These are phyloP conservation scores for Neonectria neomacrospora DNA, from an alignment of 2,329 filamentous ascomycete genomes.

Conservation along the genomic window DNA sequence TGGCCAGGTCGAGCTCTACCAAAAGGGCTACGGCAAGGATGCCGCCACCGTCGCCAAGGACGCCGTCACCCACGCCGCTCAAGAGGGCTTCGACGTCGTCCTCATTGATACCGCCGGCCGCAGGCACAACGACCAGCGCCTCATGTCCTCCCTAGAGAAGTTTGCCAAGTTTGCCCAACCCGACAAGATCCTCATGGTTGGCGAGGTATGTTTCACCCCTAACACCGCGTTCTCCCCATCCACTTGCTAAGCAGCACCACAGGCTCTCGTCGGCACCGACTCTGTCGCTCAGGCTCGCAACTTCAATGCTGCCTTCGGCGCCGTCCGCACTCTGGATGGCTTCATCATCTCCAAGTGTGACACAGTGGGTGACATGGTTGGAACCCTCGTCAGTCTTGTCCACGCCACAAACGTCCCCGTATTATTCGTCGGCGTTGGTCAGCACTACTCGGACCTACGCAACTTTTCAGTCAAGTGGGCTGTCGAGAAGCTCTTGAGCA, in stretches of 20 bases:
- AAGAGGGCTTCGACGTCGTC: constrained; percentile 87
- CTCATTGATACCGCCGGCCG: constrained; percentile 96
- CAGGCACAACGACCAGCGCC: constrained; percentile 91
- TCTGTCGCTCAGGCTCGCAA: constrained; percentile 95
- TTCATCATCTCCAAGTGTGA: constrained; percentile 99
- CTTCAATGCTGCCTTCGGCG: constrained; percentile 93
- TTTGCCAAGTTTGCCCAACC: constrained; percentile 96
- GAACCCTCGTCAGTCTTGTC: constrained; percentile 93
- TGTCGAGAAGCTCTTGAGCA: constrained; percentile 72
- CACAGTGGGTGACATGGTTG: constrained; percentile 99
- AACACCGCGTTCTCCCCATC: not conserved
- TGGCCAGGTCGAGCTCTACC: constrained; percentile 88
- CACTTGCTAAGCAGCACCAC: constrained; percentile 17
- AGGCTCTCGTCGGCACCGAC: constrained; percentile 93
- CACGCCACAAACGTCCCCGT: constrained; percentile 97
- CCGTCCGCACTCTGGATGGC: constrained; percentile 83
- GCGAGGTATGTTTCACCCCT: constrained; percentile 56
- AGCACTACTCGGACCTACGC: constrained; percentile 75
- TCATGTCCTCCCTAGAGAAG: constrained; percentile 97
- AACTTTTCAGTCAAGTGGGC: constrained; percentile 78
- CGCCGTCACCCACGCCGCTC: constrained; percentile 82
- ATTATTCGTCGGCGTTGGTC: constrained; percentile 83
- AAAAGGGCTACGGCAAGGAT: constrained; percentile 98
- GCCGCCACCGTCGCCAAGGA: constrained; percentile 95
- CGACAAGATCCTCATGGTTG: constrained; percentile 98